phyloP scores from a whole-genome alignment of 495 filamentous ascomycete genomes.

The Tuber brumale region DNA sequence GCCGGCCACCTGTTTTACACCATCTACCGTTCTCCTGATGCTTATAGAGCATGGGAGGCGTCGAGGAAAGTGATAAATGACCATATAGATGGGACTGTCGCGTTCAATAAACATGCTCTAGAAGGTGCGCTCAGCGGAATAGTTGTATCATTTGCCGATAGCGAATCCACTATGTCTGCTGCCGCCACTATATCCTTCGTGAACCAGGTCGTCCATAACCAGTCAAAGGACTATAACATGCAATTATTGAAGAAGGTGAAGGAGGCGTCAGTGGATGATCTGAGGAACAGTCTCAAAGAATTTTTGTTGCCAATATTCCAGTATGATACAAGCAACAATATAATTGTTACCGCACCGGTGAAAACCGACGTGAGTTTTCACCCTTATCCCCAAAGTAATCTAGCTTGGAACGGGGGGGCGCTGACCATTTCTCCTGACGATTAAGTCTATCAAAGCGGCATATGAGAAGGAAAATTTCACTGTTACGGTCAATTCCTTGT shows the following conservation, averaged over 20 bases:
- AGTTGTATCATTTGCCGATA: conserved; percentile 74
- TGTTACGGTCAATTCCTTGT: conserved; percentile 64
- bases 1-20: conserved; percentile 71
- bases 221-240: conserved; percentile 72
- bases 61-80: conserved; percentile 67
- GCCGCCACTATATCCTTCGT: conserved; percentile 79
- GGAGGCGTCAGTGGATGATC: conserved; percentile 66
- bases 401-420: too few species aligned
- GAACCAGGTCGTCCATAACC: conserved; percentile 65
- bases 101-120: conserved; percentile 72
- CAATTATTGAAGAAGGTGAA: conserved; percentile 69
- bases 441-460: conserved; percentile 61
- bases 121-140: conserved; percentile 88
- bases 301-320: conserved; percentile 72
- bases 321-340: conserved; percentile 67
- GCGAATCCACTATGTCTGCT: conserved; percentile 71
- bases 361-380: conserved; percentile 66
- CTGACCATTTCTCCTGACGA: conserved; percentile 19
- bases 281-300: conserved; percentile 66
- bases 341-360: conserved; percentile 80
- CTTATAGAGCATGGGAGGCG: conserved; percentile 75
- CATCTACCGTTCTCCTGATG: conserved; percentile 83
- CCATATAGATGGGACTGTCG: conserved; percentile 53
- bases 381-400: background rate
- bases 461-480: conserved; percentile 71